Evolutionary conservation across 352 stramenopile species (phyloP).

Genomic region (Globisporangium mamillatum): DNA sequence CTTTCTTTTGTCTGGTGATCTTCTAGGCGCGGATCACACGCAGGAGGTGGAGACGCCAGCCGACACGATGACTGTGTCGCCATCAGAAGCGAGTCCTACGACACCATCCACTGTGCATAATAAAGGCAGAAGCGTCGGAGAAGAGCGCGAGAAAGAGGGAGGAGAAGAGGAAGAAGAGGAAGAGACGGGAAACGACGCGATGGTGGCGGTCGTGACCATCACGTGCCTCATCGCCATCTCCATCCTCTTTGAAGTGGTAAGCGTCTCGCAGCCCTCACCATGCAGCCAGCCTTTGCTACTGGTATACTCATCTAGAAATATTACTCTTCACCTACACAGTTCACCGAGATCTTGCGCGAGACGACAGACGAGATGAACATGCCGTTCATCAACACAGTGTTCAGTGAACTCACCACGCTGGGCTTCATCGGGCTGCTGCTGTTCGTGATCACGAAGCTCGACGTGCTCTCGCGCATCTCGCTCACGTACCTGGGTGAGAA

Average conservation of each 20-base stretch:
- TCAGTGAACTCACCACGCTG: constrained; percentile 67
- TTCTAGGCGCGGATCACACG: background rate
- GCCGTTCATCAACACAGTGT: constrained; percentile 68
- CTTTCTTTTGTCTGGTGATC: background rate
- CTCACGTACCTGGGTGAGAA: constrained; percentile 34
- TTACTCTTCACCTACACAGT: background rate
- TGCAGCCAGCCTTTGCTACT: background rate
- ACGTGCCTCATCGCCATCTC: constrained; percentile 56
- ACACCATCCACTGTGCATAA: background rate
- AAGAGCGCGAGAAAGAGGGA: constrained; percentile 9
- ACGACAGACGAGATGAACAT: constrained; percentile 70
- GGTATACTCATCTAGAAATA: background rate
- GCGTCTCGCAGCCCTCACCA: background rate
- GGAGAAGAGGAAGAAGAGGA: constrained; percentile 10
- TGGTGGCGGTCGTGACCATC: constrained; percentile 54
- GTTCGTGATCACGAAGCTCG: constrained; percentile 64
- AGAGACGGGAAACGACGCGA: constrained; percentile 26
- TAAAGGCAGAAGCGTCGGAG: background rate
- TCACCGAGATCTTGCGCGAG: constrained; percentile 38
- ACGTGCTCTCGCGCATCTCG: constrained; percentile 50
- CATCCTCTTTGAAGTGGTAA: constrained; percentile 57
- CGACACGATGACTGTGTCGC: background rate
- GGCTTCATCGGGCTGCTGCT: constrained; percentile 68
- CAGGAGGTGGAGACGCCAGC: constrained; percentile 6
- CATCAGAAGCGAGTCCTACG: background rate